Base-by-base conservation (phyloP, 2,329 filamentous ascomycete genomes). In the Verticillium longisporum region DNA sequence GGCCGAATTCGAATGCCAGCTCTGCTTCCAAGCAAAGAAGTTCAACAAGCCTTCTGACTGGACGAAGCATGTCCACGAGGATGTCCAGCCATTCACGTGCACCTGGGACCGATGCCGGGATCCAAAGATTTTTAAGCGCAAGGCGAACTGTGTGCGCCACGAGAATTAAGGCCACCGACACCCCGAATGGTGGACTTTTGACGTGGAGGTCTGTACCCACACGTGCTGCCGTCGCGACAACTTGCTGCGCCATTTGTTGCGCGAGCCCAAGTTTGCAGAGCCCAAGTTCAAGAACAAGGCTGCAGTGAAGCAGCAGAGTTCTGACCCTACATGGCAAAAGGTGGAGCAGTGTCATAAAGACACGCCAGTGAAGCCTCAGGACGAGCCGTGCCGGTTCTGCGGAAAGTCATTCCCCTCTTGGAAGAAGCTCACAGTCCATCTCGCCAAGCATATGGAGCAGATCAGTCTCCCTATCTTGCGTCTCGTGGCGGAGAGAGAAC, bases 31-130 rank as follows among this genome's bases (percentile, higher is more conserved):
- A 67, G 83, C 87, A 59, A 96, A 95, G 79, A 91, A 87, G 68
- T 92, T 95, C 68, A 85, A 88, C 68, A 97, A 97, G 73, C 93
- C 92, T 15, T 97, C 92, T 0, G 93, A 97, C 74, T 97, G 93
- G 93, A 96, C 92, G 1, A 97, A 97, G 72, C 93, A 97, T 70
- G 91, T 97, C 1, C 91, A 96, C 68, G 93, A 97, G 74, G 93
- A 97, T 71, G 86, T 97, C 1, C 90, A 95, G 71, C 93, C 93
- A 0, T 97, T 97, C 67, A 96, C 91, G 3, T 97, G 93, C 74
- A 97, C 92, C 0, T 97, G 94, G 78, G 86, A 89, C 2, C 82
- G 86, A 58, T 97, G 93, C 71, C 83, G 84, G 9, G 92, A 96
- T 56, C 87, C 90, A 18, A 96, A 96, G 74, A 92, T 91, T 38